These are phyloP conservation scores for Claviceps spartinae DNA, from an alignment of 2,329 filamentous ascomycete species.

Conservation along the genomic window DNA sequence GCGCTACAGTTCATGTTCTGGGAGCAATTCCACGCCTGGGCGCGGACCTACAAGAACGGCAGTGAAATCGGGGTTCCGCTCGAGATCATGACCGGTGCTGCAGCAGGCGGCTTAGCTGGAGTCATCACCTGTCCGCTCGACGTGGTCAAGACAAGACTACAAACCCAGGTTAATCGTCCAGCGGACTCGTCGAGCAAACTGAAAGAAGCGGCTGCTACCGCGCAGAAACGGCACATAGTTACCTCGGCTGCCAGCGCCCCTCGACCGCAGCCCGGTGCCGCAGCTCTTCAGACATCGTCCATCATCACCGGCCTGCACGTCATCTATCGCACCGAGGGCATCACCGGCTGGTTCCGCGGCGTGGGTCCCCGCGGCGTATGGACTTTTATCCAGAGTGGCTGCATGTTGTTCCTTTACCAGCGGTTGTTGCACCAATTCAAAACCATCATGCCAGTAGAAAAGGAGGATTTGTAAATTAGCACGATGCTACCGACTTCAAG, in stretches of 20 bases:
- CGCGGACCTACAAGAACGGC: constrained; percentile 63
- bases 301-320: constrained; percentile 71
- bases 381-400: constrained; percentile 94
- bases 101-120: constrained; percentile 82
- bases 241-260: constrained; percentile 82
- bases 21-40: constrained; percentile 79
- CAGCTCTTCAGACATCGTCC: constrained; percentile 76
- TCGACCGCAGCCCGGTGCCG: constrained; percentile 62
- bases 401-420: constrained; percentile 94
- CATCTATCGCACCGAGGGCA: constrained; percentile 81
- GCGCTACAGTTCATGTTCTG: constrained; percentile 97
- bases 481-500: neutral
- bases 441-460: constrained; percentile 23
- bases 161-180: constrained; percentile 62
- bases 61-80: constrained; percentile 74
- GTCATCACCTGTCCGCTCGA: constrained; percentile 92
- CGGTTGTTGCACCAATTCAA: constrained; percentile 69
- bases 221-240: constrained; percentile 63
- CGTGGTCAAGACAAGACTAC: constrained; percentile 91
- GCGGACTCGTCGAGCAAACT: constrained; percentile 13
- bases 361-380: constrained; percentile 87
- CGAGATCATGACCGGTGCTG: constrained; percentile 79
- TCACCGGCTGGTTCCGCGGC: constrained; percentile 85
- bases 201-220: constrained; percentile 25
- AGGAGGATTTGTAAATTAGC: constrained; percentile 11